Evolutionary conservation across 805 yeast genomes (phyloP), one percentile per base, ranked within the genome.

Genomic region (Candida quercuum): DNA sequence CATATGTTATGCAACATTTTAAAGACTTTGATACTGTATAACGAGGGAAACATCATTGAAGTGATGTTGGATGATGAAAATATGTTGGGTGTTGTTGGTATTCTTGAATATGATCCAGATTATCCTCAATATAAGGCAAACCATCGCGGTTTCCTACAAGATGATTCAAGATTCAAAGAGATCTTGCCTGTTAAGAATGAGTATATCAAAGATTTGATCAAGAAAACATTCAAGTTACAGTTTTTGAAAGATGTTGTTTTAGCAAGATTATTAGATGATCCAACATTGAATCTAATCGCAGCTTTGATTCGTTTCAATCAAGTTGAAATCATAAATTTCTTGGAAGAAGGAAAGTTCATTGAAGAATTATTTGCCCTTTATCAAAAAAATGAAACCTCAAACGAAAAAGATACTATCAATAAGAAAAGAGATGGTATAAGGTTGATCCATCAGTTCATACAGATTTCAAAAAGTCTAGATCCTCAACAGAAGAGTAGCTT

Each of bases 61-160:
- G 48, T 64, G n/a, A 64, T 84, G 41, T 61, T 79, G 3, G 68
- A 67, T 12, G 82, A 78, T 42, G 68, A 67, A 7, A 51, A 66
- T 28, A 67, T 81, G 32, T 52, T 67, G 49, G 83, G 84, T 1
- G 62, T 86, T 4, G 72, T 81, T 11, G 95, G 96, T 1, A 82
- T 87, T 11, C 61, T 91, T 33, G 99, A 93, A 58, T 83, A 87
- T 58, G 97, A 93, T 57, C 84, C 93, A 0, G 95, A 86, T 39
- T 86, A 74, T 51, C 96, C 96, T 1, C 69, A 69, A 12, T 70
- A 71, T 46, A 88, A 86, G 58, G 86, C 96, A 4, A 82, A 86
- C 48, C 86, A 86, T 61, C 66, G 96, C 36, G 76, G 75, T 17
- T 82, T 74, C 52, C 57, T 87, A 23, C 52, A 56, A 4, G 71